Conservation (phyloP, 495 filamentous ascomycete species). For the Penicillium bialowiezense region DNA sequence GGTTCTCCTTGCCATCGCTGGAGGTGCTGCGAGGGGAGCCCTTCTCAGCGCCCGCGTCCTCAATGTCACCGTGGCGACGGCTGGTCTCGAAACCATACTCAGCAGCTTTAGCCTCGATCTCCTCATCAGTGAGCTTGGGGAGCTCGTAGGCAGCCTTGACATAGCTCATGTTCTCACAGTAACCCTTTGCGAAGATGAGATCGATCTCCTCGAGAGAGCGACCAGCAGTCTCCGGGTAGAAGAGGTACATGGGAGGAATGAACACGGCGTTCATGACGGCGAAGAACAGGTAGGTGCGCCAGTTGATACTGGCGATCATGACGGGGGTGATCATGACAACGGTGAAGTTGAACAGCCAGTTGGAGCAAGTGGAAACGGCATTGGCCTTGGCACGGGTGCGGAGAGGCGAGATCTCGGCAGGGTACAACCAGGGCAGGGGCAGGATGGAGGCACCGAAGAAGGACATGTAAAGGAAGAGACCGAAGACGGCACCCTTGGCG, state of each 20-base stretch:
- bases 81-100: constrained; percentile 55
- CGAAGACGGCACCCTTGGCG: constrained; percentile 70
- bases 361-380: constrained; percentile 70
- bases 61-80: constrained; percentile 20
- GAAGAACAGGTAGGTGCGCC: constrained; percentile 81
- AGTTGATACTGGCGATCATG: constrained; percentile 64
- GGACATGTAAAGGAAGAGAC: constrained; percentile 77
- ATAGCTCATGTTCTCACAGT: constrained; percentile 70
- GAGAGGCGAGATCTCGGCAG: constrained; percentile 72
- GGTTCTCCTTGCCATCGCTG: constrained; percentile 2
- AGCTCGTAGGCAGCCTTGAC: constrained; percentile 68
- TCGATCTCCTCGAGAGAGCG: constrained; percentile 79
- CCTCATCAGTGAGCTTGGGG: constrained; percentile 59
- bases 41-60: constrained; percentile 35
- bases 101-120: constrained; percentile 61
- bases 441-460: constrained; percentile 75
- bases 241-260: constrained; percentile 72
- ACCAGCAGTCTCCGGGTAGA: constrained; percentile 70
- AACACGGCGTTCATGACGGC: constrained; percentile 67
- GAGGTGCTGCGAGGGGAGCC: constrained; percentile 9
- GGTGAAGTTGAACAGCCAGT: constrained; percentile 81
- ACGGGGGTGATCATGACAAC: constrained; percentile 81
- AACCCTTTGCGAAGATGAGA: constrained; percentile 77
- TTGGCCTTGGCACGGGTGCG: constrained; percentile 73
- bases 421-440: constrained; percentile 54